Evolutionary conservation across 805 yeast genomes (phyloP).

Genomic region (Cyberlindnera americana): DNA sequence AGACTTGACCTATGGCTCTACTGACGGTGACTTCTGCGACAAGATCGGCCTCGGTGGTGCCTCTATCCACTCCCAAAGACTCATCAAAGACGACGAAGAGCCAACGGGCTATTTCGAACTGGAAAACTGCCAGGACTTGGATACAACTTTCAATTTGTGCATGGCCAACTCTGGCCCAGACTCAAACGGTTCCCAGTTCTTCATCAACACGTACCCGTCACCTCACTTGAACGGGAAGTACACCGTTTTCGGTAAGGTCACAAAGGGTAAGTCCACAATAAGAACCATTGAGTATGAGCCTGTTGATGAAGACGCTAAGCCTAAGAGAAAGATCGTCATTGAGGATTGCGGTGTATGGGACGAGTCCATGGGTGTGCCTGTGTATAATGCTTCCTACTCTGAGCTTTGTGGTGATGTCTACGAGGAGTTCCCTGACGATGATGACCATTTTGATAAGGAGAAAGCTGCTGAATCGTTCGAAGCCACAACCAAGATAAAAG

Average conservation of each 20-base stretch:
- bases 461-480: constrained; percentile 47
- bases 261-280: constrained; percentile 64
- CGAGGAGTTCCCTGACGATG: constrained; percentile 80
- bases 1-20: constrained; percentile 44
- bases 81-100: constrained; percentile 23
- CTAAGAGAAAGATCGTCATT: constrained; percentile 42
- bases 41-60: constrained; percentile 42
- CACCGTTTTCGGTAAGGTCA: constrained; percentile 71
- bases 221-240: constrained; percentile 77
- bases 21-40: constrained; percentile 23
- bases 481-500: constrained; percentile 56
- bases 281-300: constrained; percentile 56
- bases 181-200: constrained; percentile 64
- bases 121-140: constrained; percentile 49
- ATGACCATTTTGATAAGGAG: constrained; percentile 52
- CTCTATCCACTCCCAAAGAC: constrained; percentile 33
- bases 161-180: constrained; percentile 59
- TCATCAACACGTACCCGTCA: constrained; percentile 63
- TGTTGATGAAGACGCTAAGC: constrained; percentile 43
- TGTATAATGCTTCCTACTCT: constrained; percentile 59
- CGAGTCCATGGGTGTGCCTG: constrained; percentile 49
- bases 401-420: constrained; percentile 63
- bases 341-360: constrained; percentile 63
- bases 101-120: constrained; percentile 44
- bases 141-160: constrained; percentile 49